Conservation (phyloP, 495 filamentous ascomycete species). For the Stereocaulon alpinum region DNA sequence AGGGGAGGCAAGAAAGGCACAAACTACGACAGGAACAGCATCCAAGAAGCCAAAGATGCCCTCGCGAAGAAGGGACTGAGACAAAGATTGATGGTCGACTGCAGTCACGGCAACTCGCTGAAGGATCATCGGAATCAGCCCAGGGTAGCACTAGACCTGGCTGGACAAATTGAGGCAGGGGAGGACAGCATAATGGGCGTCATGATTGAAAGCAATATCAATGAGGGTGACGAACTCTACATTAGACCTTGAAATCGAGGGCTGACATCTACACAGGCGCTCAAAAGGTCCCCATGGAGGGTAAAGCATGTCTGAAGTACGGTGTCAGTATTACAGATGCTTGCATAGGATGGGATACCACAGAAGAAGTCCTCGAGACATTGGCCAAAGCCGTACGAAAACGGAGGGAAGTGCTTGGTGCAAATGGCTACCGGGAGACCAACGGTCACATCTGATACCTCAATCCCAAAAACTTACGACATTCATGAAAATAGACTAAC, state of each 20-base stretch:
- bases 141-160: slow-evolving; percentile 71
- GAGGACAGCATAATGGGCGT: slow-evolving; percentile 86
- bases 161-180: slow-evolving; percentile 76
- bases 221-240: slow-evolving; percentile 55
- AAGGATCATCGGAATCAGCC: slow-evolving; percentile 80
- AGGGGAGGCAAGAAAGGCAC: slow-evolving; percentile 87
- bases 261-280: slow-evolving; percentile 12
- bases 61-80: slow-evolving; percentile 76
- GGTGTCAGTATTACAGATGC: slow-evolving; percentile 97
- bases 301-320: slow-evolving; percentile 67
- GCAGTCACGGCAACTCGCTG: slow-evolving; percentile 71
- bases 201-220: slow-evolving; percentile 98
- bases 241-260: too few species aligned
- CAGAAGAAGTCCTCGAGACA: slow-evolving; percentile 73
- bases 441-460: slow-evolving; percentile 16
- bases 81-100: slow-evolving; percentile 93
- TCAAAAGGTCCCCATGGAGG: slow-evolving; percentile 86
- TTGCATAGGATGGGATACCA: slow-evolving; percentile 90
- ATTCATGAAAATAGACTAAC: not conserved
- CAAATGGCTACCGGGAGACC: slow-evolving; percentile 27
- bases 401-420: slow-evolving; percentile 44
- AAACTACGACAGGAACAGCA: slow-evolving; percentile 82
- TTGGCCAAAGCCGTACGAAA: slow-evolving; percentile 76
- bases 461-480: not conserved
- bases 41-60: slow-evolving; percentile 67